phyloP scores from a whole-genome alignment of 129 eudicot genomes.

The Artemisia annua region DNA sequence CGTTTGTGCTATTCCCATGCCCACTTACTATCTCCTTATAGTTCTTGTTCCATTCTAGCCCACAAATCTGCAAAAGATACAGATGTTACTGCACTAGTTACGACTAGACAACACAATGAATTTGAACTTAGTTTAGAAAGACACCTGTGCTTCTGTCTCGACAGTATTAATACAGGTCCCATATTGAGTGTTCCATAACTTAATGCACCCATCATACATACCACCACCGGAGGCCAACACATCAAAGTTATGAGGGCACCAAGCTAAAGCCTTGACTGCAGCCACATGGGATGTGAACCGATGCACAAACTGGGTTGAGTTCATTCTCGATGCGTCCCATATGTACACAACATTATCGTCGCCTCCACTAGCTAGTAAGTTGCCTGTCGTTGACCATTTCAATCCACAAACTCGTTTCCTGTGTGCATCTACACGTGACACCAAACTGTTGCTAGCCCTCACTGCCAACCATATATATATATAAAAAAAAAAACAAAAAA shows the following conservation, averaged over 20 bases:
- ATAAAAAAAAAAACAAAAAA: too few relatives aligned
- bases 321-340: constrained; percentile 59
- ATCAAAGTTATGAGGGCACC: constrained; percentile 63
- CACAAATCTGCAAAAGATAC: constrained; percentile 44
- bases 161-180: constrained; percentile 56
- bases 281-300: constrained; percentile 45
- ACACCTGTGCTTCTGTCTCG: constrained; percentile 61
- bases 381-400: constrained; percentile 68
- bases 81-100: constrained; percentile 1
- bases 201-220: constrained; percentile 45
- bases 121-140: background rate
- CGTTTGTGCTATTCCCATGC: constrained; percentile 42
- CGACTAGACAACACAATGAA: background rate
- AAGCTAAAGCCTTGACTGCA: constrained; percentile 71
- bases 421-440: constrained; percentile 37
- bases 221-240: constrained; percentile 73
- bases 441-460: constrained; percentile 49
- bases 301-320: constrained; percentile 43
- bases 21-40: constrained; percentile 66
- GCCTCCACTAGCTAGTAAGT: constrained; percentile 66
- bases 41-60: constrained; percentile 65
- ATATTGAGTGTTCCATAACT: constrained; percentile 60
- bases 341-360: constrained; percentile 55
- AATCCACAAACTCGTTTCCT: constrained; percentile 44
- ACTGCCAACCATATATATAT: constrained; percentile 48